Evolutionary conservation across 768 basidiomycete genomes (phyloP).

Genomic region (Pholiota conissans): DNA sequence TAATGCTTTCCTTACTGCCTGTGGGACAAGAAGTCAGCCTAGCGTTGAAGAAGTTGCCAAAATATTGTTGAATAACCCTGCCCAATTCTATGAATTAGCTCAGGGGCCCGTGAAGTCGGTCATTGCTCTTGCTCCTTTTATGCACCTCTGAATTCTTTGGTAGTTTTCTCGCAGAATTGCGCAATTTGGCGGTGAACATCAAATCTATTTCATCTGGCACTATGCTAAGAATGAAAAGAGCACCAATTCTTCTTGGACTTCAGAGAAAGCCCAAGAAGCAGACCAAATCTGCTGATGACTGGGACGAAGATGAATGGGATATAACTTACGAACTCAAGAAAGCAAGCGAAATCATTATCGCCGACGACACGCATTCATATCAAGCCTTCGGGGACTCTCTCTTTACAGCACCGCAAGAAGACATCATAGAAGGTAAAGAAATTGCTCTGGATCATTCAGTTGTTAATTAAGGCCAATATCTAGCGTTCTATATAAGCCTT

Average conservation of each 20-base stretch:
- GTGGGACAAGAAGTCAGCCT: conserved; percentile 87
- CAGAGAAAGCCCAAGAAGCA: conserved; percentile 52
- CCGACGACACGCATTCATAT: conserved; percentile 82
- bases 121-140: background rate
- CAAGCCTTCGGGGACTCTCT: conserved; percentile 78
- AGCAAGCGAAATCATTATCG: conserved; percentile 73
- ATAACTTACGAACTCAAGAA: conserved; percentile 68
- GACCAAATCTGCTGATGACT: conserved; percentile 35
- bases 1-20: conserved; percentile 82
- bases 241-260: conserved; percentile 73
- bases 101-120: conserved; percentile 69
- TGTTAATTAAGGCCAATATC: conserved; percentile 1
- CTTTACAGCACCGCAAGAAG: conserved; percentile 85
- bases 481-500: conserved; percentile 74
- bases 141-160: background rate
- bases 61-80: conserved; percentile 68
- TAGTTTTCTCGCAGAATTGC: conserved; percentile 81
- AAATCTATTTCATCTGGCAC: conserved; percentile 54
- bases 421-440: conserved; percentile 74
- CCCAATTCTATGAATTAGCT: conserved; percentile 68
- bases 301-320: conserved; percentile 78
- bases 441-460: background rate
- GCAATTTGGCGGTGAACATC: conserved; percentile 82
- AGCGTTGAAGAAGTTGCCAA: conserved; percentile 79
- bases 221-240: conserved; percentile 61